Percentiles rank a stretch among this genome's conserved stretches.
These are phyloP conservation scores for Xylaria sp. DNA, from an alignment of 2,329 filamentous ascomycete species.

Conservation along the genomic window DNA sequence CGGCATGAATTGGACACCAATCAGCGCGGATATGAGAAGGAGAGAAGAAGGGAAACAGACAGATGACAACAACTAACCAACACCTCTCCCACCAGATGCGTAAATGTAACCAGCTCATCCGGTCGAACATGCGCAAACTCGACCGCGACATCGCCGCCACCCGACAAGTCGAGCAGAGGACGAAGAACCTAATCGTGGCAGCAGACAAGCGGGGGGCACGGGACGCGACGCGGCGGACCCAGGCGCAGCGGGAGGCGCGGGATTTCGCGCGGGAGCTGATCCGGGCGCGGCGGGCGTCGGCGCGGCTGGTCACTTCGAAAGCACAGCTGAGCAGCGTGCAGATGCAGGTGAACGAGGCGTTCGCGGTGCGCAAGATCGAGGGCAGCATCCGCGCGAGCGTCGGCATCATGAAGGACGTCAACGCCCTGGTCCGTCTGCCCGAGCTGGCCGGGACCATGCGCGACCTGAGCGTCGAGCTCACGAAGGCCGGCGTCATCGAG, in stretches of 20 bases:
- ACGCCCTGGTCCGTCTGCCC: slow-evolving; percentile 82
- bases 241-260: slow-evolving; percentile 84
- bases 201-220: slow-evolving; percentile 83
- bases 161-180: slow-evolving; percentile 82
- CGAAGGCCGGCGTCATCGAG: slow-evolving; percentile 96
- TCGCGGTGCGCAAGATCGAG: slow-evolving; percentile 94
- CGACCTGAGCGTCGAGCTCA: slow-evolving; percentile 84
- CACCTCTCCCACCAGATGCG: slow-evolving; percentile 70
- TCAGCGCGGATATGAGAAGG: background rate
- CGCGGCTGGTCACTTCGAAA: slow-evolving; percentile 83
- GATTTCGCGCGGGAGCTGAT: slow-evolving; percentile 90
- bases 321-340: slow-evolving; percentile 92
- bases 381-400: slow-evolving; percentile 87
- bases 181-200: slow-evolving; percentile 83
- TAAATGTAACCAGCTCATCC: slow-evolving; percentile 93
- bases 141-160: slow-evolving; percentile 89
- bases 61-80: slow-evolving; percentile 13
- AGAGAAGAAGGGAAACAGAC: background rate
- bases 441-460: slow-evolving; percentile 90
- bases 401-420: slow-evolving; percentile 97
- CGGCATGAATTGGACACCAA: background rate
- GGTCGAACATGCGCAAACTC: slow-evolving; percentile 89
- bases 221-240: slow-evolving; percentile 80
- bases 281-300: slow-evolving; percentile 78
- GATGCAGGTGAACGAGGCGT: slow-evolving; percentile 98